Conservation (phyloP, 805 yeast species). For the Monosporozyma siamensis region DNA sequence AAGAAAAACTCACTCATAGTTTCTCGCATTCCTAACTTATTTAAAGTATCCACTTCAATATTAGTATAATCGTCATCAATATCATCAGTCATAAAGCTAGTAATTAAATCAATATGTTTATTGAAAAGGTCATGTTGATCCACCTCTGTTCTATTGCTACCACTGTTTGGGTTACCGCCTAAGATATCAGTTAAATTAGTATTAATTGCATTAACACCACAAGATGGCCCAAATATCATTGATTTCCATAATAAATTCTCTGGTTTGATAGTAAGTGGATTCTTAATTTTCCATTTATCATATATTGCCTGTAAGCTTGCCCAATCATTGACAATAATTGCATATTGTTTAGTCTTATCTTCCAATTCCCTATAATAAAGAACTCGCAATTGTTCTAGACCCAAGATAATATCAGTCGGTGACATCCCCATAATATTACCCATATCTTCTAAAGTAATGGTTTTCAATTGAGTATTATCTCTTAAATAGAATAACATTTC, state of each 20-base stretch:
- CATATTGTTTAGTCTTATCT: conserved; percentile 35
- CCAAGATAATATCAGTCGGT: conserved; percentile 77
- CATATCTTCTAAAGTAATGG: conserved; percentile 49
- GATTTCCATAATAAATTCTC: conserved; percentile 68
- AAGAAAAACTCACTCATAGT: too few species aligned
- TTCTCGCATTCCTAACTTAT: conserved; percentile 9
- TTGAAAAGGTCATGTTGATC: conserved; percentile 35
- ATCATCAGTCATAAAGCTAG: conserved; percentile 59
- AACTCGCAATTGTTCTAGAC: conserved; percentile 67
- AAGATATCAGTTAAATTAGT: conserved; percentile 10
- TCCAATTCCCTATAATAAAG: conserved; percentile 29
- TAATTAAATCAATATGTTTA: conserved; percentile 44
- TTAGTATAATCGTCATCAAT: conserved; percentile 51
- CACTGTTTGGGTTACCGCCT: neutral
- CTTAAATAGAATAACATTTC: conserved; percentile 22
- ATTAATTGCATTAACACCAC: conserved; percentile 57
- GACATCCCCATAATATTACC: conserved; percentile 75
- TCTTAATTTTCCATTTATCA: conserved; percentile 44
- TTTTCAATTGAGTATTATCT: neutral
- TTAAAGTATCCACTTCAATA: conserved; percentile 47
- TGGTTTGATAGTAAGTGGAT: conserved; percentile 43
- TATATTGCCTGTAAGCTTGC: conserved; percentile 31
- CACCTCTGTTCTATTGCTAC: neutral
- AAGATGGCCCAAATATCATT: conserved; percentile 73
- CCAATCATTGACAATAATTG: conserved; percentile 29